These are phyloP conservation scores for Alternaria tenuissima DNA, from an alignment of 2,329 filamentous ascomycete species.

Conservation along the genomic window DNA sequence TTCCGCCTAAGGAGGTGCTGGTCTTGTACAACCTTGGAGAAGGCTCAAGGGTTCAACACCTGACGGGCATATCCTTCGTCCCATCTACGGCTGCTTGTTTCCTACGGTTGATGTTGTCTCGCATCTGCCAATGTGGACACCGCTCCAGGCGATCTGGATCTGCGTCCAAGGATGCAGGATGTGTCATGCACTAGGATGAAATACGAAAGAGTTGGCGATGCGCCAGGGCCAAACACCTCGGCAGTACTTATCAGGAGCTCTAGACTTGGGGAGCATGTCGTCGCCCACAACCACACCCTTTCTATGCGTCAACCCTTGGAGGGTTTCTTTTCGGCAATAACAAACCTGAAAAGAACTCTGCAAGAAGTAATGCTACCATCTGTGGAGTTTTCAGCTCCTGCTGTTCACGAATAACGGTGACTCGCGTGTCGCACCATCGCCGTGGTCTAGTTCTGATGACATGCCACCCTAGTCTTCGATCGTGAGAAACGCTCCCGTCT, in stretches of 20 bases:
- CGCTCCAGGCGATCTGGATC: background rate
- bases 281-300: background rate
- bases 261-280: background rate
- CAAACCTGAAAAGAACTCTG: background rate
- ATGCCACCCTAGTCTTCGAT: constrained; percentile 7
- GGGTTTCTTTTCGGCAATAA: background rate
- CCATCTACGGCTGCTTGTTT: background rate
- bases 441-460: background rate
- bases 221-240: background rate
- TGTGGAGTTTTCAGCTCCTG: background rate
- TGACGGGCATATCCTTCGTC: background rate
- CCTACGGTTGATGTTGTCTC: background rate
- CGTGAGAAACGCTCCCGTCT: background rate
- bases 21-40: background rate
- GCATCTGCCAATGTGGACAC: background rate
- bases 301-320: background rate
- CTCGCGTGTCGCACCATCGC: constrained; percentile 15
- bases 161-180: background rate
- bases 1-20: background rate
- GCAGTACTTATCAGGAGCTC: background rate
- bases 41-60: background rate
- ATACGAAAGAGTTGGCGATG: background rate
- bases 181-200: background rate
- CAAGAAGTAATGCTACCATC: background rate
- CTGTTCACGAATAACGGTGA: background rate